Percentiles rank a stretch among this genome's conserved stretches.
Conservation (phyloP, 2,329 filamentous ascomycete genomes). For the Didymosphaeria variabile region DNA sequence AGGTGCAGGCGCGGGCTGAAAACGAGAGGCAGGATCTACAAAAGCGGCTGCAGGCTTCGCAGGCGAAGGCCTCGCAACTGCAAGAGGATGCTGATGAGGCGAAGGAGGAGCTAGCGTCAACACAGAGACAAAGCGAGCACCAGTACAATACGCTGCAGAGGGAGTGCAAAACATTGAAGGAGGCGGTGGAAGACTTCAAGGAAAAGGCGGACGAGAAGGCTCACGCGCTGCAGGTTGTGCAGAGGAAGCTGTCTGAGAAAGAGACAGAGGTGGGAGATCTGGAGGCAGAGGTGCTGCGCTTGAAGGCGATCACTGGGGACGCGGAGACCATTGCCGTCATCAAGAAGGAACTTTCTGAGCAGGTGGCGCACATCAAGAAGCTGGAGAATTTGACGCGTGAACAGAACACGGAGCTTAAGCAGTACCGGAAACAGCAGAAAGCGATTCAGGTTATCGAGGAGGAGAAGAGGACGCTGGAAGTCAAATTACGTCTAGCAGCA, state of each 20-base stretch:
- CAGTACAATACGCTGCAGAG: slow-evolving; percentile 68
- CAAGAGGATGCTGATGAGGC: slow-evolving; percentile 87
- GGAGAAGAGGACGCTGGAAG: slow-evolving; percentile 85
- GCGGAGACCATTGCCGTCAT: slow-evolving; percentile 85
- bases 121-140: slow-evolving; percentile 71
- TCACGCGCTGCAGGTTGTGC: slow-evolving; percentile 65
- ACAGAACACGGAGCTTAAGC: slow-evolving; percentile 79
- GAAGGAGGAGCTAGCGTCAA: slow-evolving; percentile 75
- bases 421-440: slow-evolving; percentile 81
- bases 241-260: slow-evolving; percentile 72
- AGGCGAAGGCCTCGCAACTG: slow-evolving; percentile 76
- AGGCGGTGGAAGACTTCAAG: slow-evolving; percentile 67
- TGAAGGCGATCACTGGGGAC: slow-evolving; percentile 89
- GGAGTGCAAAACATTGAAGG: slow-evolving; percentile 66
- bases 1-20: slow-evolving; percentile 61
- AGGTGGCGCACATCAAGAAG: slow-evolving; percentile 87
- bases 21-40: slow-evolving; percentile 67
- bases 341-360: slow-evolving; percentile 86
- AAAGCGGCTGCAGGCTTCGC: slow-evolving; percentile 61
- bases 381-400: slow-evolving; percentile 84
- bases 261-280: slow-evolving; percentile 77
- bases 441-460: slow-evolving; percentile 95
- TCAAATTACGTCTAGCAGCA: slow-evolving; percentile 78
- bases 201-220: slow-evolving; percentile 67
- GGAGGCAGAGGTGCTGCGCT: slow-evolving; percentile 81